A percentile compares a stretch with the other conserved stretches of the same genome.
Conservation (phyloP, 805 yeast genomes). For the Wickerhamomyces strasburgensis region DNA sequence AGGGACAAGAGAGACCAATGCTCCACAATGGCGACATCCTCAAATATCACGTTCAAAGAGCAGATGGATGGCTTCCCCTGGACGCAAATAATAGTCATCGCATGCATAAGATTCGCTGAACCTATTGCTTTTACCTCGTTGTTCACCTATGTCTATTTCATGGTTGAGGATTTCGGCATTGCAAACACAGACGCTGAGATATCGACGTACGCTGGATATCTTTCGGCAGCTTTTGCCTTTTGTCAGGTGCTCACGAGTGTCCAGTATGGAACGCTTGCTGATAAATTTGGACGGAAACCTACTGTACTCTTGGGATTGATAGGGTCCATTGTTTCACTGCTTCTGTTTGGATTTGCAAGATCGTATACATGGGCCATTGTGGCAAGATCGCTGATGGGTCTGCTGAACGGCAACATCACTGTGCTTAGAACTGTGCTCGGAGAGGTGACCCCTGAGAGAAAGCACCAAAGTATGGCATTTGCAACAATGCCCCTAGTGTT, state of each 20-base stretch:
- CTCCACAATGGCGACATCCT: too few species aligned
- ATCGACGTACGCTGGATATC: slow-evolving; percentile 16
- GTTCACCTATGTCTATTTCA: slow-evolving; percentile 19
- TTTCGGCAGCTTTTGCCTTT: slow-evolving; percentile 14
- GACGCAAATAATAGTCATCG: slow-evolving; percentile 15
- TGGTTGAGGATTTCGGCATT: slow-evolving; percentile 17
- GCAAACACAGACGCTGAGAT: slow-evolving; percentile 16
- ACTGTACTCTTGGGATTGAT: slow-evolving; percentile 13
- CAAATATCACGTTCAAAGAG: too few species aligned
- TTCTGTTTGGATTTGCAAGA: slow-evolving; percentile 16
- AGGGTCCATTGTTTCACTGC: slow-evolving; percentile 10
- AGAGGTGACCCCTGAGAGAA: slow-evolving; percentile 15
- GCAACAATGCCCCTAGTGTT: slow-evolving; percentile 17
- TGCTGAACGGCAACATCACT: slow-evolving; percentile 17
- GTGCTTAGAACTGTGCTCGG: slow-evolving; percentile 16
- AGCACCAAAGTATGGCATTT: slow-evolving; percentile 17
- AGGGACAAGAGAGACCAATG: too few species aligned
- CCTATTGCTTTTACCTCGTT: slow-evolving; percentile 18
- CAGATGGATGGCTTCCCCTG: slow-evolving; percentile 17
- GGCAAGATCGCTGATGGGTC: slow-evolving; percentile 16
- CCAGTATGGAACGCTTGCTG: slow-evolving; percentile 17
- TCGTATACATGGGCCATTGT: slow-evolving; percentile 14
- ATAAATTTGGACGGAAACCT: slow-evolving; percentile 16
- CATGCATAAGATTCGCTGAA: slow-evolving; percentile 18
- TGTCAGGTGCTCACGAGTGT: slow-evolving; percentile 15